Evolutionary conservation across 2,329 filamentous ascomycete species (phyloP).

Genomic region (Diaporthe citri): DNA sequence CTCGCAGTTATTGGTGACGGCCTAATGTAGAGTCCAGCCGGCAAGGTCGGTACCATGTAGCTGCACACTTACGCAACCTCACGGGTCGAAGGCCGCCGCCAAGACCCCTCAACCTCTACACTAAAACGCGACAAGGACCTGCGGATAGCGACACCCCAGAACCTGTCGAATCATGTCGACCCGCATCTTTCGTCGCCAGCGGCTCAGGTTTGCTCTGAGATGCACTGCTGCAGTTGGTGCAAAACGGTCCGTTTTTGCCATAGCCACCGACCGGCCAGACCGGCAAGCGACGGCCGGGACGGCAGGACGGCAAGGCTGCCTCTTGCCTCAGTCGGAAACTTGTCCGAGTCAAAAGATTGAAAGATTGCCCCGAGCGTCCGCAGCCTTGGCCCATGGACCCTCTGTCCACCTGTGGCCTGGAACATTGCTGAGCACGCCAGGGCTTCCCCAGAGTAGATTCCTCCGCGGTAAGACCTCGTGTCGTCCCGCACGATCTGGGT

Average conservation of each 20-base stretch:
- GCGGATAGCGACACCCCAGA: not conserved
- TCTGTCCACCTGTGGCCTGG: slow-evolving; percentile 8
- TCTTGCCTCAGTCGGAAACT: slow-evolving; percentile 36
- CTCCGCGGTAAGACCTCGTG: slow-evolving; percentile 15
- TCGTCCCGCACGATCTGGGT: not conserved
- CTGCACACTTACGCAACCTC: not conserved
- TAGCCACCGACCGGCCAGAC: slow-evolving; percentile 11
- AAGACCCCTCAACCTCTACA: not conserved
- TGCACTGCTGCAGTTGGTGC: not conserved
- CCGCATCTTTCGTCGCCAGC: not conserved
- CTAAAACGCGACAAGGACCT: not conserved
- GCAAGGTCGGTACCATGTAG: not conserved
- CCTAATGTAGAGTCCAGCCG: not conserved
- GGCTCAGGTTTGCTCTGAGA: not conserved
- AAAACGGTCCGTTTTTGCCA: slow-evolving; percentile 14
- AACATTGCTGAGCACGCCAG: slow-evolving; percentile 17
- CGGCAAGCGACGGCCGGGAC: slow-evolving; percentile 12
- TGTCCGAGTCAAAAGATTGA: slow-evolving; percentile 30
- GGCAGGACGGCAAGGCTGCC: slow-evolving; percentile 35
- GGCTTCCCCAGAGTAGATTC: slow-evolving; percentile 24
- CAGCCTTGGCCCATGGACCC: slow-evolving; percentile 15
- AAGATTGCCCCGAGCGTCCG: slow-evolving; percentile 6
- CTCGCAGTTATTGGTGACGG: not conserved
- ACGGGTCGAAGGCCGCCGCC: not conserved
- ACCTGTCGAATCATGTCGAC: not conserved